A percentile compares a stretch with the other conserved stretches of the same genome.
Conservation (phyloP, 495 filamentous ascomycete species). For the Xylaria castorea region DNA sequence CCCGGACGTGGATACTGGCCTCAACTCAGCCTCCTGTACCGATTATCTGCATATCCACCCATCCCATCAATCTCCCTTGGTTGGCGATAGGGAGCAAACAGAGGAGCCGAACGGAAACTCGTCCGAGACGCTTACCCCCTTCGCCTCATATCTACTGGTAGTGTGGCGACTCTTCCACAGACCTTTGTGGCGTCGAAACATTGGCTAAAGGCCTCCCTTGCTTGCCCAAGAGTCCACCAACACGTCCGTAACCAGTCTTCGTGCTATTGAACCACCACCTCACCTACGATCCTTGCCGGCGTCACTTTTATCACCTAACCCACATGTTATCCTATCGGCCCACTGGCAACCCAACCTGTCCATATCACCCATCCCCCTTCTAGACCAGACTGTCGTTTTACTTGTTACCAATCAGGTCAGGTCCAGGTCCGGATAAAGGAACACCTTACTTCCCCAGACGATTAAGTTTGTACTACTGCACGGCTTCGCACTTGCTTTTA, state of each 20-base stretch:
- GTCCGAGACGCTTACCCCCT: neutral
- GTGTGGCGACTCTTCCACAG: constrained; percentile 11
- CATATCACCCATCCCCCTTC: neutral
- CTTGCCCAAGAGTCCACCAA: neutral
- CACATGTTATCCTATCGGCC: constrained; percentile 21
- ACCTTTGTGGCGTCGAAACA: constrained; percentile 21
- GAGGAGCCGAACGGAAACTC: constrained; percentile 19
- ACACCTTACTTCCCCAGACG: constrained; percentile 2
- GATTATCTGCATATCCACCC: constrained; percentile 1
- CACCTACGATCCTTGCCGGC: constrained; percentile 13
- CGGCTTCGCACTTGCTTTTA: constrained; percentile 13
- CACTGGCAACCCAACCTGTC: constrained; percentile 14
- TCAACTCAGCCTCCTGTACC: constrained; percentile 23
- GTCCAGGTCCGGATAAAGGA: constrained; percentile 8
- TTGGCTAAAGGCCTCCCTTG: constrained; percentile 2
- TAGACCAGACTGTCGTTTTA: constrained; percentile 28
- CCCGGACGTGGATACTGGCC: constrained; percentile 24
- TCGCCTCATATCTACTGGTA: neutral
- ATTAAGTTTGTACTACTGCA: constrained; percentile 16
- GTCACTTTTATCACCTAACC: constrained; percentile 25
- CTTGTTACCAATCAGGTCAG: constrained; percentile 12
- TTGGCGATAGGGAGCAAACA: constrained; percentile 7
- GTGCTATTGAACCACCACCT: constrained; percentile 11
- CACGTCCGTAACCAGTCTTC: neutral
- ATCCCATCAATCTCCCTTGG: constrained; percentile 1